A percentile compares a stretch with the other conserved stretches of the same genome.
These are phyloP conservation scores for Fusarium mundagurra DNA, from an alignment of 2,329 filamentous ascomycete genomes.

Conservation along the genomic window DNA sequence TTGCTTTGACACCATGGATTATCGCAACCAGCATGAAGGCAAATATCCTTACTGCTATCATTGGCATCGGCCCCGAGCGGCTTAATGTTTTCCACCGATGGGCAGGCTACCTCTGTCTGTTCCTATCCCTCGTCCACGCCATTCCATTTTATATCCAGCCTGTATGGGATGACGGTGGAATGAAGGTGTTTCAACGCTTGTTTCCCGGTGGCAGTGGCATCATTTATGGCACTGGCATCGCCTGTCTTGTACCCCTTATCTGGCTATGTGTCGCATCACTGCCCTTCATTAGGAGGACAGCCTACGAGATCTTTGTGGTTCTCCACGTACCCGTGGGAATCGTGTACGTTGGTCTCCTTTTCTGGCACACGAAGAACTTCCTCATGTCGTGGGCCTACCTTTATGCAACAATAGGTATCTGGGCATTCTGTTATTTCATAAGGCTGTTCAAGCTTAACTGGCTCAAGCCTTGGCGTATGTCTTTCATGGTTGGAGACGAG, in stretches of 20 bases:
- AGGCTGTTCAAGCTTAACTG: constrained; percentile 91
- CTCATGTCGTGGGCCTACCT: constrained; percentile 91
- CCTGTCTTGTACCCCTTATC: constrained; percentile 80
- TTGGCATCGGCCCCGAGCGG: constrained; percentile 90
- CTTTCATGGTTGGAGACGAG: constrained; percentile 90
- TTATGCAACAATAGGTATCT: constrained; percentile 82
- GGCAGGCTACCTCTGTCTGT: constrained; percentile 86
- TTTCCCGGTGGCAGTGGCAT: constrained; percentile 72
- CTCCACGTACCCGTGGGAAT: constrained; percentile 85
- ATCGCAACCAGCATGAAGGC: constrained; percentile 90
- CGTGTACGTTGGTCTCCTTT: constrained; percentile 83
- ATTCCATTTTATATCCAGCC: constrained; percentile 92
- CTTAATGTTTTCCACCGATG: constrained; percentile 94
- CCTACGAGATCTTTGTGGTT: constrained; percentile 87
- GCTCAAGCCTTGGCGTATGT: constrained; percentile 79
- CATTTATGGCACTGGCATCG: constrained; percentile 87
- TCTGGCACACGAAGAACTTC: constrained; percentile 97
- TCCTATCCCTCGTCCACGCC: constrained; percentile 84
- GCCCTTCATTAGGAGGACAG: constrained; percentile 76
- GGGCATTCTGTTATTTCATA: constrained; percentile 76
- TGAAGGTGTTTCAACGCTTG: constrained; percentile 74
- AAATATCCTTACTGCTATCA: constrained; percentile 84
- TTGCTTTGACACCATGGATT: constrained; percentile 94
- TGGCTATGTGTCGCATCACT: constrained; percentile 89
- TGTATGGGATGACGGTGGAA: constrained; percentile 81